Base-by-base conservation (phyloP, 345 rosid genomes). In the Atalantia buxifolia region DNA sequence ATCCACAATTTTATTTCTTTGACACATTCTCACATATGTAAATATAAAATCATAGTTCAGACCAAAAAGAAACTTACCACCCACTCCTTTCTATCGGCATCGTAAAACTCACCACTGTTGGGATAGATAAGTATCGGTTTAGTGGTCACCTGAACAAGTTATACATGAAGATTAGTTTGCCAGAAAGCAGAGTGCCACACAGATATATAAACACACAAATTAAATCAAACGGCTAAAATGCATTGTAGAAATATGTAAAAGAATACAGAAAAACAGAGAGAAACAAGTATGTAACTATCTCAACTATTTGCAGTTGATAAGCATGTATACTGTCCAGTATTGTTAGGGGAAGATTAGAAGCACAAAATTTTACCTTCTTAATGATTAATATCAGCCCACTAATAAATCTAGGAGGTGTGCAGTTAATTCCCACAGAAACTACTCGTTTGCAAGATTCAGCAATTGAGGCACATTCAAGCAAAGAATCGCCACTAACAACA, bases 401-500 rank as follows among this genome's bases (percentile, higher is more conserved):
- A n/a, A 90, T 93, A 81, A 86, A 91, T 79, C 95, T 87, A 80
- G 97, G 95, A 69, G 95, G 95, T 2, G 97, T 89, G 87, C 97
- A 92, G 84, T 92, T 92, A 82, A 92, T 91, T 78, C 97, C 97
- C 40, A 92, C 90, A 16, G 94, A 90, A 78, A 88, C 88, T 31
- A 91, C 94, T 81, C 79, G 85, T 76, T 85, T 86, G 86, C 91
- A 91, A 36, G 86, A 74, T 74, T 92, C 92, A 50, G 92, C 92
- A 71, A 92, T 83, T 77, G 89, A 76, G 36, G 81, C 82, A 81
- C 97, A 92, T 33, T 91, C 92, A 68, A 82, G 63, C 82, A 91
- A 82, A 25, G 97, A 84, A 83, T 92, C 92, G 4, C 94, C 94
- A n/a, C 92, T 89, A 48, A 92, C 97, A 75, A 91, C 90, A 69